Conservation (phyloP, 2,329 filamentous ascomycete genomes). For the Phialophora verrucosa region DNA sequence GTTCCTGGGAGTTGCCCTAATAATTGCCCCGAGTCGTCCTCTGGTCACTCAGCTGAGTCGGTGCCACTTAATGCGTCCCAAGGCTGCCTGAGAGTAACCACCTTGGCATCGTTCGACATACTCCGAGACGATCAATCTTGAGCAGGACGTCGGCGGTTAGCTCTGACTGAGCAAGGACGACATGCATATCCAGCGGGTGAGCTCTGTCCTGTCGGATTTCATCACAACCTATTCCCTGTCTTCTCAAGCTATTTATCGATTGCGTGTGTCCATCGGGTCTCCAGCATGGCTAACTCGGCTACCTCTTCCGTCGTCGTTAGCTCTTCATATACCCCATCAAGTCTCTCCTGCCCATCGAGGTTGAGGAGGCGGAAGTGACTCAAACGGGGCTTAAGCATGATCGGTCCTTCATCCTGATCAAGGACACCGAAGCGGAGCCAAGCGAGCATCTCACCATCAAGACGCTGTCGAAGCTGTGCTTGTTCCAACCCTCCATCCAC, state of each 20-base stretch:
- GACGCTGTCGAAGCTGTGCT: slow-evolving; percentile 22
- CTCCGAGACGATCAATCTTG: neutral
- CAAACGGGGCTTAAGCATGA: slow-evolving; percentile 21
- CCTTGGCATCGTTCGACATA: neutral
- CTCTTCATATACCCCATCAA: slow-evolving; percentile 28
- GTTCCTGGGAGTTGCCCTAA: neutral
- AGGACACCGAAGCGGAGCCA: neutral
- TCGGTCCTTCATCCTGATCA: slow-evolving; percentile 22
- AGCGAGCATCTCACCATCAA: slow-evolving; percentile 25
- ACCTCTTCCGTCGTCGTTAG: neutral
- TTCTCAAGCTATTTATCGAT: neutral
- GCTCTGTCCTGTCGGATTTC: neutral
- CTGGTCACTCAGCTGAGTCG: neutral
- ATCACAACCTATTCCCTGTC: neutral
- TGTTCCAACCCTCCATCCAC: slow-evolving; percentile 21
- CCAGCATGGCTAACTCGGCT: neutral
- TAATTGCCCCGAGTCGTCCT: neutral
- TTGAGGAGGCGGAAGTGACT: slow-evolving; percentile 12
- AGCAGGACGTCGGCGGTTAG: neutral
- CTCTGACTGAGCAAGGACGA: neutral
- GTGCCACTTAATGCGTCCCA: neutral
- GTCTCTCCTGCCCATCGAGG: slow-evolving; percentile 20
- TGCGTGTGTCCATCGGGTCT: neutral
- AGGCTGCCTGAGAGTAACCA: neutral
- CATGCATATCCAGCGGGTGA: slow-evolving; percentile 17